phyloP scores from a whole-genome alignment of 768 basidiomycete species.

The Amanita pallidorosea region DNA sequence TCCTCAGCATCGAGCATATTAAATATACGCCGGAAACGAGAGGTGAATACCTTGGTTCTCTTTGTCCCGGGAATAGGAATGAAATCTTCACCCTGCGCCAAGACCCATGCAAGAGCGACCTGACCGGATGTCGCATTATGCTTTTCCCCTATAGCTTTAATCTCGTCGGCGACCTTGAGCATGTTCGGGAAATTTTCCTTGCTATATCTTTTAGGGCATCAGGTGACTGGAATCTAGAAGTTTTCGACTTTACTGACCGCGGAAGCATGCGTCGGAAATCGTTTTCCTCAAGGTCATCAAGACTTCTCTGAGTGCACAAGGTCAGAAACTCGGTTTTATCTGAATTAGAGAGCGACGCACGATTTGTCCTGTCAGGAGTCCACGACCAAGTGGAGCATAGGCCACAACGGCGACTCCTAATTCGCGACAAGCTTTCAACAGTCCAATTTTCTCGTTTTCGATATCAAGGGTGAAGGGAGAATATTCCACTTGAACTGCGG shows the following conservation, averaged over 20 bases:
- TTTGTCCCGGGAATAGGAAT: too few species aligned
- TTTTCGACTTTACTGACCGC: conserved; percentile 11
- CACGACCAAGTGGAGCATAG: conserved; percentile 39
- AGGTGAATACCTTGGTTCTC: too few species aligned
- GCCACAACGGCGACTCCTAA: conserved; percentile 34
- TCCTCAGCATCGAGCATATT: not conserved
- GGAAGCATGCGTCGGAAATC: conserved; percentile 18
- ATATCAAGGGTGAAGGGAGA: conserved; percentile 33
- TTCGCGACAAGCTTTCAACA: conserved; percentile 30
- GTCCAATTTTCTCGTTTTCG: conserved; percentile 25
- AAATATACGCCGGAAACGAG: not conserved
- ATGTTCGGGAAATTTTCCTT: conserved; percentile 38
- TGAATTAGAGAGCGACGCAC: conserved; percentile 11
- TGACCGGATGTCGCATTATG: conserved; percentile 34
- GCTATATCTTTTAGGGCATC: conserved; percentile 15
- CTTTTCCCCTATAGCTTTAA: conserved; percentile 26
- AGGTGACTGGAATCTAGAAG: too few species aligned
- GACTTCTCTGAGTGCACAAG: conserved; percentile 18
- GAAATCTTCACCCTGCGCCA: too few species aligned
- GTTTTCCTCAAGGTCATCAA: conserved; percentile 18
- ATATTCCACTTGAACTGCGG: conserved; percentile 34
- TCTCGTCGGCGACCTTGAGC: conserved; percentile 25
- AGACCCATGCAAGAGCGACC: conserved; percentile 33
- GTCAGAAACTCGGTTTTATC: not conserved
- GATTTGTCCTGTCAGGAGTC: conserved; percentile 35